phyloP scores from a whole-genome alignment of 2,329 filamentous ascomycete species.

The Whalleya microplaca region DNA sequence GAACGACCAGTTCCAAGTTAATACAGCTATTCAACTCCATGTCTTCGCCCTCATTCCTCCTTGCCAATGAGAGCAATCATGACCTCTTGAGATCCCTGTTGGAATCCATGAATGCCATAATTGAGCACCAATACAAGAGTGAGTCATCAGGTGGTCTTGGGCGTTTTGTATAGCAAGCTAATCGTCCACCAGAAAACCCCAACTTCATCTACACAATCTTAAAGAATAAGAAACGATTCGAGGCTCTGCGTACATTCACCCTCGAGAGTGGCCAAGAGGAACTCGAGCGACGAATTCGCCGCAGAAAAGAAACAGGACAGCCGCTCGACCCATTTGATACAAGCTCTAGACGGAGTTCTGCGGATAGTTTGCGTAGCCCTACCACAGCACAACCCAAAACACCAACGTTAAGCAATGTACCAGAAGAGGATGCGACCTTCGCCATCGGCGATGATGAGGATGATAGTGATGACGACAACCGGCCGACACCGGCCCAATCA shows the following conservation, averaged over 20 bases:
- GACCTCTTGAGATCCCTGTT: conserved; percentile 77
- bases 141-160: conserved; percentile 37
- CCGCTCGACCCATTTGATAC: conserved; percentile 54
- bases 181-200: conserved; percentile 65
- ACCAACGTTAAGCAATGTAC: conserved; percentile 66
- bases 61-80: conserved; percentile 93
- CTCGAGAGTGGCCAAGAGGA: conserved; percentile 91
- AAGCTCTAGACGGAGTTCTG: conserved; percentile 61
- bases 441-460: conserved; percentile 88
- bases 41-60: conserved; percentile 88
- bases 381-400: conserved; percentile 55
- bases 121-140: conserved; percentile 87
- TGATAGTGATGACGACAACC: conserved; percentile 52
- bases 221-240: conserved; percentile 80
- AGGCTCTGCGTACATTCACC: conserved; percentile 84
- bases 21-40: conserved; percentile 89
- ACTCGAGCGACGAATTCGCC: conserved; percentile 77
- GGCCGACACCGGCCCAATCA: conserved; percentile 63
- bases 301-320: conserved; percentile 65
- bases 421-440: conserved; percentile 80
- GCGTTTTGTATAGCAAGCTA: conserved; percentile 16
- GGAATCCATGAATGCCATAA: conserved; percentile 84
- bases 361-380: conserved; percentile 70
- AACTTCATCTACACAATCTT: conserved; percentile 80
- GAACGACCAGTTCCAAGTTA: conserved; percentile 76